A percentile compares a stretch with the other conserved stretches of the same genome.
These are phyloP conservation scores for Geotrichum citri-aurantii DNA, from an alignment of 1,139 yeast species.

Conservation along the genomic window DNA sequence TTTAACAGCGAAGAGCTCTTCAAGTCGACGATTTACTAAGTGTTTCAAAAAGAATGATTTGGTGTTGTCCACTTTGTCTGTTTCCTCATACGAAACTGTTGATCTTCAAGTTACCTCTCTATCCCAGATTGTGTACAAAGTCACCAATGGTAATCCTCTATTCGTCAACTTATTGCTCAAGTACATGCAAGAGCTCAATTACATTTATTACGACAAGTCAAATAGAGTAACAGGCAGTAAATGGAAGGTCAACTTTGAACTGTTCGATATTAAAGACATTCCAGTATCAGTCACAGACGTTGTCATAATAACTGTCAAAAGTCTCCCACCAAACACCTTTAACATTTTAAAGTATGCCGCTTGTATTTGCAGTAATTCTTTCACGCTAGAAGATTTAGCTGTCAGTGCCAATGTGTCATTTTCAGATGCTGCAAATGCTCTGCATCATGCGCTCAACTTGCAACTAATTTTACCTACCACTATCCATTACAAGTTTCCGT, in stretches of 20 bases:
- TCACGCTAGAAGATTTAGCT: constrained; percentile 43
- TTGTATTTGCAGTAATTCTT: constrained; percentile 42
- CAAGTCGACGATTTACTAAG: not conserved
- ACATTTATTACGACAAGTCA: constrained; percentile 25
- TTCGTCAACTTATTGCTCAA: constrained; percentile 26
- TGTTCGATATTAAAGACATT: constrained; percentile 22
- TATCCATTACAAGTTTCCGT: constrained; percentile 47
- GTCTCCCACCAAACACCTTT: constrained; percentile 26
- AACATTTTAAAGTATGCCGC: constrained; percentile 43
- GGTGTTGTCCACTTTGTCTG: not conserved
- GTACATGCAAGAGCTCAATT: constrained; percentile 25
- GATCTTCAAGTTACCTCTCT: constrained; percentile 30
- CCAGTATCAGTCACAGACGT: constrained; percentile 28
- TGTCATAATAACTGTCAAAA: constrained; percentile 26
- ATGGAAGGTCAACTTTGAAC: constrained; percentile 31
- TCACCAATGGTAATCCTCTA: constrained; percentile 33
- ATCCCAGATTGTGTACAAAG: constrained; percentile 26
- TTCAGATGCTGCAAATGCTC: constrained; percentile 32
- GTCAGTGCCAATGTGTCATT: constrained; percentile 39
- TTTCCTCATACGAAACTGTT: constrained; percentile 3
- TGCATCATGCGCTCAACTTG: constrained; percentile 38
- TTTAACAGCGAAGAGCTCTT: constrained; percentile 22
- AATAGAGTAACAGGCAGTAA: constrained; percentile 25
- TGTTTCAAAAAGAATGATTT: not conserved
- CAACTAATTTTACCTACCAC: constrained; percentile 41